Percentiles rank a stretch among this genome's conserved stretches.
Conservation (phyloP, 495 filamentous ascomycete genomes). For the Apodospora peruviana region DNA sequence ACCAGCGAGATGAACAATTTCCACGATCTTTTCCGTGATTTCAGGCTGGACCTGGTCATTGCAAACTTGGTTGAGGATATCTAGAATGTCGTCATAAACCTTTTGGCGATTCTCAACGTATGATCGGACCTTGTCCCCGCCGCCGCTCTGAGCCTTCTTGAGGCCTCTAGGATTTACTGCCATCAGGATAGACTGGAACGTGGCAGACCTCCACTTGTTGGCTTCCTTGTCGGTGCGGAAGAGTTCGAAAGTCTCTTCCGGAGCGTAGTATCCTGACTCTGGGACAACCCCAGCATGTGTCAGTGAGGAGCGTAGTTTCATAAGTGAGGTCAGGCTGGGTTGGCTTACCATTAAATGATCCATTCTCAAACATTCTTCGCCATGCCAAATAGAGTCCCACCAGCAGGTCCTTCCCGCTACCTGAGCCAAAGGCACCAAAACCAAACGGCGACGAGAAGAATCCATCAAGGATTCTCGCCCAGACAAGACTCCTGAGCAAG, state of each 20-base stretch:
- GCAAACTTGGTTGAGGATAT: slow-evolving; percentile 4
- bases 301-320: neutral
- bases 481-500: slow-evolving; percentile 20
- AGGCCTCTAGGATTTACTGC: slow-evolving; percentile 5
- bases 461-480: slow-evolving; percentile 19
- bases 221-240: slow-evolving; percentile 15
- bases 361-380: slow-evolving; percentile 6
- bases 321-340: no score
- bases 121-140: neutral
- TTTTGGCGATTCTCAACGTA: slow-evolving; percentile 4
- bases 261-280: neutral
- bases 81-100: slow-evolving; percentile 6
- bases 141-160: neutral
- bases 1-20: slow-evolving; percentile 10
- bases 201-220: slow-evolving; percentile 25
- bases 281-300: neutral
- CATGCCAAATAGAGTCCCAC: slow-evolving; percentile 3
- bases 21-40: slow-evolving; percentile 9
- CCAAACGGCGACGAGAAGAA: slow-evolving; percentile 29
- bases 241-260: slow-evolving; percentile 3
- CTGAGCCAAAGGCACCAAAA: slow-evolving; percentile 20
- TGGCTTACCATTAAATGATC: neutral
- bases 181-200: slow-evolving; percentile 20
- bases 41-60: slow-evolving; percentile 3
- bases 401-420: slow-evolving; percentile 1